phyloP scores from a whole-genome alignment of 495 filamentous ascomycete genomes.

The Talaromyces adpressus region DNA sequence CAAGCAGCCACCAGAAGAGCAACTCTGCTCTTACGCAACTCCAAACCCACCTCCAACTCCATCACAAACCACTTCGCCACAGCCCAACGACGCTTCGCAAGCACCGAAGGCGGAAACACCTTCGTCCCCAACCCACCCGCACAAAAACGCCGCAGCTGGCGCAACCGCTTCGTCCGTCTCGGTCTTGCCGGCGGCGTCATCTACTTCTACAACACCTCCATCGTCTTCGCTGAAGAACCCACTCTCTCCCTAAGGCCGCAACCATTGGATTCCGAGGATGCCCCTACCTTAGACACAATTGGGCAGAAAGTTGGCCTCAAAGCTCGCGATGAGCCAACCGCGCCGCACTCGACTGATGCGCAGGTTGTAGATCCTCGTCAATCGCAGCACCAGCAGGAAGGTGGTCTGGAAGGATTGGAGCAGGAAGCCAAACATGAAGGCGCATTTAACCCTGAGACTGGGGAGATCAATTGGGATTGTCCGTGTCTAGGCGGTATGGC shows the following conservation, averaged over 20 bases:
- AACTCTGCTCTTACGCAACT: constrained; percentile 6
- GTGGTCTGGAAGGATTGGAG: constrained; percentile 51
- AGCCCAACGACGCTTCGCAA: constrained; percentile 57
- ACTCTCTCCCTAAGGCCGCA: constrained; percentile 20
- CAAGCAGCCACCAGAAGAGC: constrained; percentile 5
- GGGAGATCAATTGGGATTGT: constrained; percentile 99
- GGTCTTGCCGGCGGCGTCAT: constrained; percentile 69
- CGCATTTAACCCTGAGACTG: constrained; percentile 95
- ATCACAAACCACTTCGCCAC: constrained; percentile 28
- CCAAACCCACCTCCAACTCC: constrained; percentile 6
- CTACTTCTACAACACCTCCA: constrained; percentile 90
- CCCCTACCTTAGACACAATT: not conserved
- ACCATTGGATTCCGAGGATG: not conserved
- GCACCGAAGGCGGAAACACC: constrained; percentile 36
- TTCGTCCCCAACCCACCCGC: constrained; percentile 35
- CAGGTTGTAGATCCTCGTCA: not conserved
- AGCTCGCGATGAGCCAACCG: not conserved
- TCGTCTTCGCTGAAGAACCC: constrained; percentile 77
- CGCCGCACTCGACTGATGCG: constrained; percentile 3
- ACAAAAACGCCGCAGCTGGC: constrained; percentile 72
- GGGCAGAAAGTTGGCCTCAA: not conserved
- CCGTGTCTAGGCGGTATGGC: constrained; percentile 98
- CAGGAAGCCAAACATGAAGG: constrained; percentile 78
- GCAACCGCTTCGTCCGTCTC: constrained; percentile 63
- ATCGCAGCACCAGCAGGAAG: not conserved